A percentile compares a stretch with the other conserved stretches of the same genome.
These are phyloP conservation scores for Penstemon newberryi DNA, from an alignment of 257 asterid species.

Conservation along the genomic window DNA sequence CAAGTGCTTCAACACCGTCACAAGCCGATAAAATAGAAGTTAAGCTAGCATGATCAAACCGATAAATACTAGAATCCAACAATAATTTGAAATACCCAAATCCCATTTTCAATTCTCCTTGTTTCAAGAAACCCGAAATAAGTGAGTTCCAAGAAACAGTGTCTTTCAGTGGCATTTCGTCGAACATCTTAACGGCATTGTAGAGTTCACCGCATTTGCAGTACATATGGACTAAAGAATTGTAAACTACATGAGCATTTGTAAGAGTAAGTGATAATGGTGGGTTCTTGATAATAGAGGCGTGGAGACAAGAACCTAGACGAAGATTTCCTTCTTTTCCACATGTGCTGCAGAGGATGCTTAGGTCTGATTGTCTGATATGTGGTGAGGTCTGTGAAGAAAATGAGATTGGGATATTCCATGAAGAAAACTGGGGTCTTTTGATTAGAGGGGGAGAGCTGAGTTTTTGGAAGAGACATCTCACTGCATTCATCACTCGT, in stretches of 20 bases:
- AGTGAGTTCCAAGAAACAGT: constrained; percentile 84
- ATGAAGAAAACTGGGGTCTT: constrained; percentile 24
- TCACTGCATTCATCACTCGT: constrained; percentile 46
- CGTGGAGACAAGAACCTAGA: constrained; percentile 72
- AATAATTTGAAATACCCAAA: constrained; percentile 52
- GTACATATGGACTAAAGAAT: constrained; percentile 56
- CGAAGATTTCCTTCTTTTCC: constrained; percentile 58
- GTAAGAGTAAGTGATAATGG: constrained; percentile 19
- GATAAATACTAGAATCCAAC: constrained; percentile 28
- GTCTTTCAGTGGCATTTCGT: constrained; percentile 66
- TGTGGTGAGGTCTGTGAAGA: constrained; percentile 27
- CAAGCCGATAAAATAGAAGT: constrained; percentile 65
- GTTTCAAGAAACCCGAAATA: constrained; percentile 64
- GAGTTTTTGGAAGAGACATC: constrained; percentile 35
- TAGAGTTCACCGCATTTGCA: constrained; percentile 41
- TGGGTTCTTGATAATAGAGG: constrained; percentile 56
- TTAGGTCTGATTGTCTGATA: constrained; percentile 38
- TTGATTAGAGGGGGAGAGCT: constrained; percentile 6
- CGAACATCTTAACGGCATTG: constrained; percentile 68
- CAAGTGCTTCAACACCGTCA: constrained; percentile 42
- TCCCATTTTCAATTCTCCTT: constrained; percentile 45
- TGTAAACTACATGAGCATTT: constrained; percentile 41
- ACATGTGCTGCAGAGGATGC: constrained; percentile 47
- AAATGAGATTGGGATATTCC: constrained; percentile 27
- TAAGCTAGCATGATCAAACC: constrained; percentile 66